Evolutionary conservation across 106 monocot genomes (phyloP).

Genomic region (Dactylorhiza incarnata): DNA sequence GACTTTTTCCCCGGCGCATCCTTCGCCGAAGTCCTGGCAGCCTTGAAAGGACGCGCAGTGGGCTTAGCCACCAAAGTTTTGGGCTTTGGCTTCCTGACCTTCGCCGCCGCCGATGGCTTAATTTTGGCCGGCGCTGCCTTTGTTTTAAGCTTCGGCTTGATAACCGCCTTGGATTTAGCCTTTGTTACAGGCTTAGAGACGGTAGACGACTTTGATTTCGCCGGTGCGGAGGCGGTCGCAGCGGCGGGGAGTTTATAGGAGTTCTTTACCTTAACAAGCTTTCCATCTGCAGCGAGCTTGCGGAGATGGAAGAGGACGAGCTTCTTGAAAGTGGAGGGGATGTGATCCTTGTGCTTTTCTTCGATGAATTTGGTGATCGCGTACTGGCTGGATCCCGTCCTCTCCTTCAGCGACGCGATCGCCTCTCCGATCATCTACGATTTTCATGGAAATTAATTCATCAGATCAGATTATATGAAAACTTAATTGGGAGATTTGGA

Average conservation of each 20-base stretch:
- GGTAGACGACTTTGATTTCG: constrained; percentile 7
- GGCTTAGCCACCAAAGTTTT: constrained; percentile 3
- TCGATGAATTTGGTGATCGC: constrained; percentile 77
- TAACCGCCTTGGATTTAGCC: constrained; percentile 20
- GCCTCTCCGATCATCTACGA: constrained; percentile 75
- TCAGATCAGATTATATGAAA: background rate
- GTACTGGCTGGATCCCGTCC: constrained; percentile 71
- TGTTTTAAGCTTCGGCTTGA: background rate
- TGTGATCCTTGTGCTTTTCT: constrained; percentile 54
- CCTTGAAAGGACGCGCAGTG: background rate
- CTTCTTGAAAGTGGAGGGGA: constrained; percentile 72
- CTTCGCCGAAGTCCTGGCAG: constrained; percentile 7
- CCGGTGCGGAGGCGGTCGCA: constrained; percentile 2
- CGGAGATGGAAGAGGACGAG: constrained; percentile 45
- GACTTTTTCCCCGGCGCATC: constrained; percentile 3
- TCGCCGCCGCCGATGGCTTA: constrained; percentile 1
- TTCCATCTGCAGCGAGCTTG: constrained; percentile 54
- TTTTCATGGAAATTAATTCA: constrained; percentile 1
- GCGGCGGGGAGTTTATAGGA: constrained; percentile 62
- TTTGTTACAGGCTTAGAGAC: constrained; percentile 23
- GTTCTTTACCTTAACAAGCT: constrained; percentile 72
- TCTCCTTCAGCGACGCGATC: constrained; percentile 62
- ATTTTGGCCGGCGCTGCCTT: background rate
- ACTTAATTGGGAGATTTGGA: background rate
- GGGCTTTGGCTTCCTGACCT: constrained; percentile 1